Evolutionary conservation across 306 rosid genomes (phyloP).

Genomic region (Cotoneaster glaucophyllus): DNA sequence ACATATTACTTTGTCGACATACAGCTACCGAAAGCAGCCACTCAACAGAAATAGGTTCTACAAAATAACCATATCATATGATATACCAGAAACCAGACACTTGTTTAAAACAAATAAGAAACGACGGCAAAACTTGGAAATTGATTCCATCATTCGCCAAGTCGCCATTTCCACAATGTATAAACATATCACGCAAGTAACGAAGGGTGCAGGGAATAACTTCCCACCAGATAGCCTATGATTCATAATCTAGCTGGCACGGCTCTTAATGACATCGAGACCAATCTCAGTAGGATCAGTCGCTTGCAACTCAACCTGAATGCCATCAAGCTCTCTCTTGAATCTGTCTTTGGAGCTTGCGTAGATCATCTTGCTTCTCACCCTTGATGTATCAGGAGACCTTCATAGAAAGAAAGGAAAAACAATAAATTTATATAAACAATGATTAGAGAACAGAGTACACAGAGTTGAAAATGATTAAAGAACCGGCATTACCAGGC

Average conservation of each 20-base stretch:
- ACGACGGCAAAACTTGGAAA: constrained; percentile 42
- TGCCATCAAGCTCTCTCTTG: constrained; percentile 91
- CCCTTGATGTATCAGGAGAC: constrained; percentile 75
- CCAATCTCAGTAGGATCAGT: constrained; percentile 85
- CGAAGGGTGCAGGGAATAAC: constrained; percentile 19
- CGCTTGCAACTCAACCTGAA: constrained; percentile 77
- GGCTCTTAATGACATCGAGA: constrained; percentile 72
- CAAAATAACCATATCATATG: constrained; percentile 43
- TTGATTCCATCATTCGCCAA: constrained; percentile 30
- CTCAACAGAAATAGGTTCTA: constrained; percentile 34
- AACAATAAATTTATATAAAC: not conserved
- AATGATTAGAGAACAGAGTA: not conserved
- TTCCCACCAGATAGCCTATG: constrained; percentile 21
- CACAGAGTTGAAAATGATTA: not conserved
- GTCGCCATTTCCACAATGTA: constrained; percentile 38
- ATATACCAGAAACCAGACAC: constrained; percentile 33
- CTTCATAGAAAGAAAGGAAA: constrained; percentile 27
- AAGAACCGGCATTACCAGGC: constrained; percentile 45
- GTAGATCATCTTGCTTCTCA: constrained; percentile 90
- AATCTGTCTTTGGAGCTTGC: constrained; percentile 91
- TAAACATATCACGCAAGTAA: constrained; percentile 36
- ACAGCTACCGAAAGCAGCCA: constrained; percentile 26
- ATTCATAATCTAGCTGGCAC: constrained; percentile 42
- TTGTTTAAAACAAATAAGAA: constrained; percentile 33
- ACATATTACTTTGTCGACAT: constrained; percentile 29